A percentile compares a stretch with the other conserved stretches of the same genome.
Conservation (phyloP, 192 early-diverging fungal species). For the Coemansia sp. region DNA sequence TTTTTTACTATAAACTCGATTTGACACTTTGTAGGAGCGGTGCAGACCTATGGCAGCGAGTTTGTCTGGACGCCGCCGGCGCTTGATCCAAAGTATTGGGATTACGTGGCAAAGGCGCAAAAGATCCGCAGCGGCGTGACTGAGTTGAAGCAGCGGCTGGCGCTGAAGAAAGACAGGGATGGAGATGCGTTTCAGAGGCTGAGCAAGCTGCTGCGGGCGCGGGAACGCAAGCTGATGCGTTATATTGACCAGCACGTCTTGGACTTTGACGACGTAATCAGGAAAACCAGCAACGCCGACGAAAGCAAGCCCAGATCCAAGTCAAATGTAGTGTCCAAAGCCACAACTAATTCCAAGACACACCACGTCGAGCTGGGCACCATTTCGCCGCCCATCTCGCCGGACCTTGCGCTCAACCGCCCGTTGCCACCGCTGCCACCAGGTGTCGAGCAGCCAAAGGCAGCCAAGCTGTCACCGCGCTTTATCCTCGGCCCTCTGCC, state of each 20-base stretch:
- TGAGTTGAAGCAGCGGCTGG: slow-evolving; percentile 14
- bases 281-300: no score
- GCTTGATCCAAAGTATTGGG: slow-evolving; percentile 46
- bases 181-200: slow-evolving; percentile 9
- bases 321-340: no score
- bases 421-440: slow-evolving; percentile 15
- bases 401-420: slow-evolving; percentile 11
- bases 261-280: slow-evolving; percentile 49
- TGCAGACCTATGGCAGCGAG: not conserved
- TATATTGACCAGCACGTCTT: slow-evolving; percentile 44
- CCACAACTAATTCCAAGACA: no score
- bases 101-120: slow-evolving; percentile 41
- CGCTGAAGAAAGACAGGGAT: slow-evolving; percentile 2
- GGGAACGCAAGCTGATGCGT: slow-evolving; percentile 37
- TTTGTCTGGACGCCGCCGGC: slow-evolving; percentile 45
- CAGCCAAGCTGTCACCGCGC: no score
- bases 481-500: no score
- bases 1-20: not conserved
- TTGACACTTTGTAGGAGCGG: not conserved
- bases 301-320: no score
- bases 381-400: slow-evolving; percentile 36
- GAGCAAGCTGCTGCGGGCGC: slow-evolving; percentile 17
- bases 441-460: not conserved
- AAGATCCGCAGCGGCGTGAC: slow-evolving; percentile 24
- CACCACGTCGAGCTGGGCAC: slow-evolving; percentile 19